phyloP scores from a whole-genome alignment of 2,329 filamentous ascomycete species.

The Phyllosticta ampelicida region DNA sequence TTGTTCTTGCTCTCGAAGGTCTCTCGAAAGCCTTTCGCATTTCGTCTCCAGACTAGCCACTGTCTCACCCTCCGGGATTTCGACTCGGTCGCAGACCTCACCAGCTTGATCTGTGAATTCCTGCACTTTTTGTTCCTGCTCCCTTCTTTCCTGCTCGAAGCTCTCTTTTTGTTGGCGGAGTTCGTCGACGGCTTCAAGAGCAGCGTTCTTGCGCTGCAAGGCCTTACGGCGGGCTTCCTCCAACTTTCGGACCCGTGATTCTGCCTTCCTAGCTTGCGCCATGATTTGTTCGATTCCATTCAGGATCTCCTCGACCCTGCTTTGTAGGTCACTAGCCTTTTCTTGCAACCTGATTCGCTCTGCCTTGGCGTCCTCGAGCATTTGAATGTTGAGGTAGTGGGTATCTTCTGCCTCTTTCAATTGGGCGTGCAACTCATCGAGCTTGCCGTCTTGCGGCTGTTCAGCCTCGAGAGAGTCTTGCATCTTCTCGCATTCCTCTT shows the following conservation, averaged over 20 bases:
- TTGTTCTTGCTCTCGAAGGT: constrained; percentile 20
- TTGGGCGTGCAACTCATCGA: constrained; percentile 34
- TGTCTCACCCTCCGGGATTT: constrained; percentile 22
- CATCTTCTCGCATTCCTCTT: constrained; percentile 53
- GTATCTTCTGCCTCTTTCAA: constrained; percentile 48
- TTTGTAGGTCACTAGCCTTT: constrained; percentile 20
- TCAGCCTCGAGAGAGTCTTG: constrained; percentile 49
- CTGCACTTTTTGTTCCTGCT: constrained; percentile 20
- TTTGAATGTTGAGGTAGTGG: constrained; percentile 20
- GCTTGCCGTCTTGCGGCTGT: constrained; percentile 48
- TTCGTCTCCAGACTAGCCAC: constrained; percentile 21
- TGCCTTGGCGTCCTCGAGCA: constrained; percentile 39
- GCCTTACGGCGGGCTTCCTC: constrained; percentile 24
- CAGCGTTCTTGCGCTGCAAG: constrained; percentile 33
- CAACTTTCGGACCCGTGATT: constrained; percentile 20
- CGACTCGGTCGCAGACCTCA: constrained; percentile 19
- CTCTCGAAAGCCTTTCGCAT: constrained; percentile 19
- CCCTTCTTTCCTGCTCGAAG: constrained; percentile 19
- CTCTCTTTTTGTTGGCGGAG: constrained; percentile 21
- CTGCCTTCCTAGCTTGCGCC: constrained; percentile 20
- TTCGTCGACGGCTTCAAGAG: constrained; percentile 24
- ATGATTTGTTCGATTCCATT: constrained; percentile 14
- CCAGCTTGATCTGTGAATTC: constrained; percentile 15
- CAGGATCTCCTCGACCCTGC: constrained; percentile 20
- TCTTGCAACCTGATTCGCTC: constrained; percentile 36